Percentiles rank a stretch among this genome's conserved stretches.
Conservation (phyloP, 1,284 basidiomycete genomes). For the Leccinum fallax region DNA sequence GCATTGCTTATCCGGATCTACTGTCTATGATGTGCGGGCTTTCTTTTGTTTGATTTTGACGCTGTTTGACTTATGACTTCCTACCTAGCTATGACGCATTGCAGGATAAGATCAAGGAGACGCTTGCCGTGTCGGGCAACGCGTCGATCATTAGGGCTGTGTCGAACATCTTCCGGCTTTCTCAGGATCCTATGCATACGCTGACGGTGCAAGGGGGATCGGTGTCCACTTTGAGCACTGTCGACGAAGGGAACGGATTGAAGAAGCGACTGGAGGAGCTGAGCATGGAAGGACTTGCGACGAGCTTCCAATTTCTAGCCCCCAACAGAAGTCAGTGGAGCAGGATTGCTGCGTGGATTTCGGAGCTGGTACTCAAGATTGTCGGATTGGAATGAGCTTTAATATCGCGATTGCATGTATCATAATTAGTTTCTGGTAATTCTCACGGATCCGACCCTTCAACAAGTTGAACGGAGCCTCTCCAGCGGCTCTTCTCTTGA, state of each 20-base stretch:
- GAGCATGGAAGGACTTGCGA: conserved; percentile 70
- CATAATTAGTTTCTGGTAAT: conserved; percentile 9
- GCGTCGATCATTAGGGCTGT: conserved; percentile 70
- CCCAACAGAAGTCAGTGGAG: conserved; percentile 58
- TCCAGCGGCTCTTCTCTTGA: background rate
- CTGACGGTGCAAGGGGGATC: conserved; percentile 49
- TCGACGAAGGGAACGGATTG: conserved; percentile 50
- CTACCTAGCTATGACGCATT: conserved; percentile 70
- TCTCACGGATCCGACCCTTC: conserved; percentile 22
- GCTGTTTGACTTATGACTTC: conserved; percentile 12
- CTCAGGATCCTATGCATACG: conserved; percentile 55
- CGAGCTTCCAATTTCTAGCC: conserved; percentile 68
- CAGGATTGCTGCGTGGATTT: conserved; percentile 74
- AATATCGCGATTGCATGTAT: conserved; percentile 17
- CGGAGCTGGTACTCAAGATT: conserved; percentile 60
- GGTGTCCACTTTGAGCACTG: conserved; percentile 63
- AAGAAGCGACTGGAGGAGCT: conserved; percentile 58
- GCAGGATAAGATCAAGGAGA: conserved; percentile 78
- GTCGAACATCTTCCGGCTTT: conserved; percentile 73
- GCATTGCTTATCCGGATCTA: conserved; percentile 69
- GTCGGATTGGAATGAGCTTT: conserved; percentile 43
- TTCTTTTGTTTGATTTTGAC: conserved; percentile 8
- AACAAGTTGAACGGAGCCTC: background rate
- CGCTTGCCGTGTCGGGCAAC: conserved; percentile 74
- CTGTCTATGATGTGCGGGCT: conserved; percentile 70